Evolutionary conservation across 2,329 filamentous ascomycete species (phyloP).

Genomic region (Fusarium sp.): DNA sequence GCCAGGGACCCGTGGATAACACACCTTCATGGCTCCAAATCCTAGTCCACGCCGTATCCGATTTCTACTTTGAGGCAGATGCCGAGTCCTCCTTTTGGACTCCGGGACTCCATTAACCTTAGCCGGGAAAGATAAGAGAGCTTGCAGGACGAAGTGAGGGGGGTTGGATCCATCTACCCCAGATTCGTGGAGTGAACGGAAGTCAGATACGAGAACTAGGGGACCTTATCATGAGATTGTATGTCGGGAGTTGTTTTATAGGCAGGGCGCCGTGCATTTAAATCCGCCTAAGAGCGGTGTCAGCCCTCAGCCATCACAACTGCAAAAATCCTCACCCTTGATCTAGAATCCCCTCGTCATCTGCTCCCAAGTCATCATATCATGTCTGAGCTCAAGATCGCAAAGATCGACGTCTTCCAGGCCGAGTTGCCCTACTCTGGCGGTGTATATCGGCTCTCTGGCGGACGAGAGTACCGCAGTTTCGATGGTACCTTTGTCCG

Average conservation of each 20-base stretch:
- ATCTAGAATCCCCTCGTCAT: not conserved
- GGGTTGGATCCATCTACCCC: not conserved
- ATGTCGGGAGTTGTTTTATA: not conserved
- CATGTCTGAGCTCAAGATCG: constrained; percentile 40
- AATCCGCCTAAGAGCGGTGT: not conserved
- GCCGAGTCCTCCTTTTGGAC: not conserved
- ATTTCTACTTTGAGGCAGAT: not conserved
- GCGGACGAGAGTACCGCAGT: constrained; percentile 26
- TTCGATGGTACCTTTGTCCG: constrained; percentile 38
- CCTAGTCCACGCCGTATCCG: not conserved
- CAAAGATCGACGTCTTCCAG: constrained; percentile 35
- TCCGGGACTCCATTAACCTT: not conserved
- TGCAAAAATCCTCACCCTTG: not conserved
- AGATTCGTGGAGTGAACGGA: not conserved
- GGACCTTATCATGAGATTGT: not conserved
- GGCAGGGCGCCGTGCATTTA: not conserved
- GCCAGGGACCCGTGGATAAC: constrained; percentile 6
- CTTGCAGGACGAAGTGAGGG: not conserved
- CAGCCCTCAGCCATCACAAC: not conserved
- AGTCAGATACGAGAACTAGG: not conserved
- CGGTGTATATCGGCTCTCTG: constrained; percentile 29
- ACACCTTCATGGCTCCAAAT: not conserved
- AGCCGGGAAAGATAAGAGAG: not conserved
- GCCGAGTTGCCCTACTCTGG: constrained; percentile 26
- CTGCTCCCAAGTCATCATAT: constrained; percentile 38